Conservation (phyloP, 2,329 filamentous ascomycete genomes). For the Colletotrichum agaves region DNA sequence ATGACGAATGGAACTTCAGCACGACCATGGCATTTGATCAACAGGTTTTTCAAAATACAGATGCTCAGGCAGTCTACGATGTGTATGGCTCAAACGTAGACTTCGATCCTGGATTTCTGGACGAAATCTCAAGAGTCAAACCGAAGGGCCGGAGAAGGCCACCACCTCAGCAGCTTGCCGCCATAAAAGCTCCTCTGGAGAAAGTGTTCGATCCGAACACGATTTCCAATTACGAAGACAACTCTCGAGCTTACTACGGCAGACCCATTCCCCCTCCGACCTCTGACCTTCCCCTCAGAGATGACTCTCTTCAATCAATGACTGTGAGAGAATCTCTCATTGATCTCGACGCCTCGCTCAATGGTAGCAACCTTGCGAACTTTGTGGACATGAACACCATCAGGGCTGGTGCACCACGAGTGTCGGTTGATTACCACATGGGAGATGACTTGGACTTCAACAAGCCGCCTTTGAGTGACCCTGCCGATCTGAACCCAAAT, state of each 20-base stretch:
- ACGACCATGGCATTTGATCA: slow-evolving; percentile 73
- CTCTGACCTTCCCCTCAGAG: slow-evolving; percentile 69
- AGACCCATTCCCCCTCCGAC: slow-evolving; percentile 53
- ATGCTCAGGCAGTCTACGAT: slow-evolving; percentile 69
- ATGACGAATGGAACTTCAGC: slow-evolving; percentile 76
- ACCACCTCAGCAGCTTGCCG: slow-evolving; percentile 67
- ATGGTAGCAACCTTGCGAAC: slow-evolving; percentile 64
- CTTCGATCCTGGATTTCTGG: slow-evolving; percentile 55
- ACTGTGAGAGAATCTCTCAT: slow-evolving; percentile 72
- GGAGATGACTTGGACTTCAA: slow-evolving; percentile 48
- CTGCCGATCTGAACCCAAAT: slow-evolving; percentile 63
- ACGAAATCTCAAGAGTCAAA: slow-evolving; percentile 63
- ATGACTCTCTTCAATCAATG: slow-evolving; percentile 61
- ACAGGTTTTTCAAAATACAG: slow-evolving; percentile 62
- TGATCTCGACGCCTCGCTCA: slow-evolving; percentile 70
- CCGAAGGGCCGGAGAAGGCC: slow-evolving; percentile 63
- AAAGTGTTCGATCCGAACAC: slow-evolving; percentile 75
- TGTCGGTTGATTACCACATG: slow-evolving; percentile 57
- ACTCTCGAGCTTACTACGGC: slow-evolving; percentile 70
- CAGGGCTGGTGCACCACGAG: slow-evolving; percentile 57
- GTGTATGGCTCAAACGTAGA: slow-evolving; percentile 69
- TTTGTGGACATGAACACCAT: slow-evolving; percentile 73
- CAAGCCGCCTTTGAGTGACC: slow-evolving; percentile 67
- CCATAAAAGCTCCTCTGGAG: slow-evolving; percentile 68
- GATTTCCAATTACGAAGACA: slow-evolving; percentile 72